phyloP scores from a whole-genome alignment of 495 filamentous ascomycete species.

The Tuber brumale region DNA sequence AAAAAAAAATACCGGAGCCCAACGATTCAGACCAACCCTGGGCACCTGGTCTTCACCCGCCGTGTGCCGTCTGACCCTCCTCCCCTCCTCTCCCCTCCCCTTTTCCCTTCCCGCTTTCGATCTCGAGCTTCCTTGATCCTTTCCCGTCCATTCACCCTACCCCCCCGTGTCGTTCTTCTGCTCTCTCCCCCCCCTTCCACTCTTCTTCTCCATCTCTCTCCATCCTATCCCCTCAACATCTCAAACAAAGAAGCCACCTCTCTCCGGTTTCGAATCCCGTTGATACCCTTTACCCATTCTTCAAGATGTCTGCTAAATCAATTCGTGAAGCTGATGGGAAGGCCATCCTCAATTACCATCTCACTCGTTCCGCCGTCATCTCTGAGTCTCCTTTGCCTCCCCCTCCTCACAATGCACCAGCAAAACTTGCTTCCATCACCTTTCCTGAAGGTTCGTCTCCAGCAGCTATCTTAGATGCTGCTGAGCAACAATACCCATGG shows the following conservation, averaged over 20 bases:
- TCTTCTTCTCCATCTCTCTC: constrained; percentile 16
- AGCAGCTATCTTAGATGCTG: constrained; percentile 83
- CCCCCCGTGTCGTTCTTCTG: constrained; percentile 5
- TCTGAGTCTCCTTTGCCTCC: constrained; percentile 90
- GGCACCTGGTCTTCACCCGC: not conserved
- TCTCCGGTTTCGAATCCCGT: constrained; percentile 26
- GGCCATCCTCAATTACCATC: constrained; percentile 99
- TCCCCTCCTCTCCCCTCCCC: constrained; percentile 10
- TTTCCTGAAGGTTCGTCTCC: constrained; percentile 84
- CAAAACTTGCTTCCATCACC: constrained; percentile 83
- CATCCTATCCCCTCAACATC: constrained; percentile 4
- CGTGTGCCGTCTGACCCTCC: constrained; percentile 29
- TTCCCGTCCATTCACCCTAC: constrained; percentile 1
- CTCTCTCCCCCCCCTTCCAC: constrained; percentile 23
- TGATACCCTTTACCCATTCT: constrained; percentile 19
- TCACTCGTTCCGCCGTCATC: constrained; percentile 95
- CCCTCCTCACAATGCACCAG: constrained; percentile 83
- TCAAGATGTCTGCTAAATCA: constrained; percentile 92
- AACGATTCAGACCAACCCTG: constrained; percentile 26
- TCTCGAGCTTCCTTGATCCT: constrained; percentile 4
- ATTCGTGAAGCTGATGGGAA: constrained; percentile 99
- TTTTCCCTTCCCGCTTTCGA: constrained; percentile 8
- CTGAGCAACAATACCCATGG: constrained; percentile 93
- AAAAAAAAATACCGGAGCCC: constrained; percentile 31
- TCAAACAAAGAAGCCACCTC: constrained; percentile 8